Conservation (phyloP, 768 basidiomycete species). For the Pisolithus sp. region DNA sequence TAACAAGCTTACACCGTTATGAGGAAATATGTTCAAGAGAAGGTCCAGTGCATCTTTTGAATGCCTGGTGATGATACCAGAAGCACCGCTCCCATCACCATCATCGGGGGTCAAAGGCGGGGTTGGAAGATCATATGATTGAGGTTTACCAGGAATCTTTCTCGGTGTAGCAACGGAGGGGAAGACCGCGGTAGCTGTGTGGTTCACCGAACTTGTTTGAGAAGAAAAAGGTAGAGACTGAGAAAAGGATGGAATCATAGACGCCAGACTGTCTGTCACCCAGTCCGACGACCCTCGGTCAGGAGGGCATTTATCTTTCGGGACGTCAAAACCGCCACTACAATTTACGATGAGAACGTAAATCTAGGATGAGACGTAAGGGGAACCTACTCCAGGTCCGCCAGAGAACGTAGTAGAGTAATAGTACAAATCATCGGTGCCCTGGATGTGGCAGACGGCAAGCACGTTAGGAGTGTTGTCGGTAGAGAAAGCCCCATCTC, state of each 20-base stretch:
- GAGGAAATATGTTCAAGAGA: constrained; percentile 73
- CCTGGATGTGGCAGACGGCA: constrained; percentile 81
- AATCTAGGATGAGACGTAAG: neutral
- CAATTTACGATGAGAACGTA: constrained; percentile 5
- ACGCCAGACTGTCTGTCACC: constrained; percentile 91
- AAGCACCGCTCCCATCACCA: constrained; percentile 33
- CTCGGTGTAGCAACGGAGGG: constrained; percentile 32
- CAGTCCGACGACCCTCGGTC: constrained; percentile 91
- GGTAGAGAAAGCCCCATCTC: constrained; percentile 87
- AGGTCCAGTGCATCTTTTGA: constrained; percentile 67
- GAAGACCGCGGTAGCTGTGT: constrained; percentile 15
- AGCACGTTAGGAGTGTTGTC: constrained; percentile 74
- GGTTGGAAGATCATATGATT: constrained; percentile 47
- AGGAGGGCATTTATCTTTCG: constrained; percentile 89
- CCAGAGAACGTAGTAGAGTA: constrained; percentile 93
- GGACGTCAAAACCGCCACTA: constrained; percentile 96
- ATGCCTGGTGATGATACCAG: constrained; percentile 39
- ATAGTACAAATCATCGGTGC: constrained; percentile 78
- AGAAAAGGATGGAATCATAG: constrained; percentile 41
- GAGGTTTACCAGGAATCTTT: constrained; percentile 35
- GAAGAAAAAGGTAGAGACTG: constrained; percentile 24
- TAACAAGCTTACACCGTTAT: constrained; percentile 57
- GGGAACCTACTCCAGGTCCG: constrained; percentile 70
- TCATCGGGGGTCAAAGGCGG: constrained; percentile 79
- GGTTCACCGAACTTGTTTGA: constrained; percentile 17